Evolutionary conservation across 352 stramenopile genomes (phyloP).

Genomic region (Globisporangium apiculatum): DNA sequence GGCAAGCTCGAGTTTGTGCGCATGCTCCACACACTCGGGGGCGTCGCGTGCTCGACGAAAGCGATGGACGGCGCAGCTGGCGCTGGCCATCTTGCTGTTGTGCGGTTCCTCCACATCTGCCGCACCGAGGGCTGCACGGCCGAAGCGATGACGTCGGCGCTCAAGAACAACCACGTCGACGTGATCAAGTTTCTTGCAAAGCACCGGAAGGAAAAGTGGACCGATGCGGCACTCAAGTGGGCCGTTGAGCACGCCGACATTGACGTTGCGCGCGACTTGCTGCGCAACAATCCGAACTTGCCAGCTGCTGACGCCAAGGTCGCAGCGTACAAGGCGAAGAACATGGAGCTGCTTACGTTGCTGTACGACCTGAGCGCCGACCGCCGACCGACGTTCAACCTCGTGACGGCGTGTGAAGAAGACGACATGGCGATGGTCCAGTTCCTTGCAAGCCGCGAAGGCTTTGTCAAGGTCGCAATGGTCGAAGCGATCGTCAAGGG

Average conservation of each 20-base stretch:
- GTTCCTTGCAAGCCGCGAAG: constrained; percentile 36
- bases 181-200: constrained; percentile 43
- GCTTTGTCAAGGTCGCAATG: constrained; percentile 53
- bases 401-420: constrained; percentile 31
- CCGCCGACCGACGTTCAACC: constrained; percentile 28
- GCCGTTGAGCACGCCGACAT: constrained; percentile 29
- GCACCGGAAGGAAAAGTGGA: constrained; percentile 39
- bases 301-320: constrained; percentile 40
- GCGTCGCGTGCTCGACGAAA: constrained; percentile 22
- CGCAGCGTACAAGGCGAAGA: constrained; percentile 28
- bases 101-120: constrained; percentile 44
- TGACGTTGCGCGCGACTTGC: constrained; percentile 20
- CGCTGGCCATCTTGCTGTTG: constrained; percentile 27
- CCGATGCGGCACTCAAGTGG: constrained; percentile 24
- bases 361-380: constrained; percentile 47
- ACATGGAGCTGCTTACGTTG: constrained; percentile 39
- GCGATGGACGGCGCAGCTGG: constrained; percentile 40
- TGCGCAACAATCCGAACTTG: constrained; percentile 22
- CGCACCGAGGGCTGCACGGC: constrained; percentile 38
- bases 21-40: constrained; percentile 28
- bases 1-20: constrained; percentile 32
- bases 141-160: constrained; percentile 23
- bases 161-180: constrained; percentile 24
- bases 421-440: constrained; percentile 42
- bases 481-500: constrained; percentile 34